A percentile compares a stretch with the other conserved stretches of the same genome.
phyloP scores from a whole-genome alignment of 1,284 basidiomycete species.

The Prillingera fragicola region DNA sequence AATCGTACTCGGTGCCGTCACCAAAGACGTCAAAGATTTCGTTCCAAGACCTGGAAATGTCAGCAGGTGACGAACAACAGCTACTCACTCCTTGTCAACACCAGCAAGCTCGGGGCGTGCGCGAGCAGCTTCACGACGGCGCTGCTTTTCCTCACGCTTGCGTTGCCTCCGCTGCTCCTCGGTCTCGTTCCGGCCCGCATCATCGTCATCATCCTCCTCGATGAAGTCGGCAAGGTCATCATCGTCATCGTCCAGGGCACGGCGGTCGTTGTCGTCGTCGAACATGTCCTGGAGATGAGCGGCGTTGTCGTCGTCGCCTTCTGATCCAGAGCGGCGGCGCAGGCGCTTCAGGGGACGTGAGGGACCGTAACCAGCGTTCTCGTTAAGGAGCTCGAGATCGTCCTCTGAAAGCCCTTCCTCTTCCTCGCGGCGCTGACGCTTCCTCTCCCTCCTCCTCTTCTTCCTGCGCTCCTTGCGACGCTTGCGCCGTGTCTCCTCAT shows the following conservation, averaged over 20 bases:
- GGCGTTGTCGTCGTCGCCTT: constrained; percentile 47
- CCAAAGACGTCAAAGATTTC: constrained; percentile 97
- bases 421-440: constrained; percentile 22
- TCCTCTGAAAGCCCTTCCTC: constrained; percentile 76
- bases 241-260: constrained; percentile 46
- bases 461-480: constrained; percentile 32
- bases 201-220: constrained; percentile 67
- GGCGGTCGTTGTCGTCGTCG: constrained; percentile 39
- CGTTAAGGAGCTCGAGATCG: constrained; percentile 86
- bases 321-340: constrained; percentile 42
- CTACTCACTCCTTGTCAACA: constrained; percentile 73
- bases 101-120: constrained; percentile 71
- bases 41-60: constrained; percentile 73
- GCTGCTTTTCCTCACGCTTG: constrained; percentile 63
- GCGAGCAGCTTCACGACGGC: constrained; percentile 62
- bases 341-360: constrained; percentile 37
- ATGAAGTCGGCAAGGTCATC: constrained; percentile 76
- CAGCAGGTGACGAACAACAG: background rate
- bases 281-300: constrained; percentile 43
- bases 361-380: constrained; percentile 71
- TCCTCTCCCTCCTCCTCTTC: constrained; percentile 36
- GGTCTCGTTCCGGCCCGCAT: constrained; percentile 59
- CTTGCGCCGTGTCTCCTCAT: constrained; percentile 25
- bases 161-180: constrained; percentile 66
- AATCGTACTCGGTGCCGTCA: constrained; percentile 93